These are phyloP conservation scores for Lasiodiplodia hormozganensis DNA, from an alignment of 2,329 filamentous ascomycete species.

Conservation along the genomic window DNA sequence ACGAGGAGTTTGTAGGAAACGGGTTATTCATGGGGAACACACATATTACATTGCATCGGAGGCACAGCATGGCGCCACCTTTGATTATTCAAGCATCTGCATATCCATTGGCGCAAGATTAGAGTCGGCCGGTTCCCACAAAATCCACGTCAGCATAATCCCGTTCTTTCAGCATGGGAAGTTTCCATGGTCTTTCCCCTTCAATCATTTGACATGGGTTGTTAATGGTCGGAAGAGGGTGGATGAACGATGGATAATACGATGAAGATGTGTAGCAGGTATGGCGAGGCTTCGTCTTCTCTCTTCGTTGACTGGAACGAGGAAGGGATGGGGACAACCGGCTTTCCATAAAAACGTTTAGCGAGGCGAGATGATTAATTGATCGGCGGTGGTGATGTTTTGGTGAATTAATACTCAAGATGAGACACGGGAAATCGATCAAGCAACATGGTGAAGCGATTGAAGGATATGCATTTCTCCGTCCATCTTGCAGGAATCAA, in stretches of 20 bases:
- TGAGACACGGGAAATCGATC: constrained; percentile 2
- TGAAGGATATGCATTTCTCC: not conserved
- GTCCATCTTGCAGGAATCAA: not conserved
- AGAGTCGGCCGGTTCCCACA: constrained; percentile 5
- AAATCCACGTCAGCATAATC: not conserved
- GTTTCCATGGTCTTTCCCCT: not conserved
- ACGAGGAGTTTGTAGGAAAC: constrained; percentile 1
- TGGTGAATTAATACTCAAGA: constrained; percentile 15
- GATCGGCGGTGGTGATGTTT: not conserved
- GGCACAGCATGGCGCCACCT: not conserved
- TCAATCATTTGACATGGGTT: not conserved
- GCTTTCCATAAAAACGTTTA: constrained; percentile 6
- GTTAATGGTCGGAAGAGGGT: not conserved
- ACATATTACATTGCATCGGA: constrained; percentile 17
- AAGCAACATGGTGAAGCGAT: not conserved
- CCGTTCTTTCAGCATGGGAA: not conserved
- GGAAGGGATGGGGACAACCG: not conserved
- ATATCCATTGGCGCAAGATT: constrained; percentile 24
- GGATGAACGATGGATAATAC: not conserved
- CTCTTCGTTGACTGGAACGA: not conserved
- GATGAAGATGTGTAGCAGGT: not conserved
- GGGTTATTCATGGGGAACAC: not conserved
- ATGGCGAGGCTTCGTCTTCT: not conserved
- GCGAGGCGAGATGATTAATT: not conserved
- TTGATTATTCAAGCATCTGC: constrained; percentile 7